Evolutionary conservation across 176 grass and related monocot species (phyloP), one percentile per base, ranked within the genome.

Genomic region (Triticum dicoccoides): DNA sequence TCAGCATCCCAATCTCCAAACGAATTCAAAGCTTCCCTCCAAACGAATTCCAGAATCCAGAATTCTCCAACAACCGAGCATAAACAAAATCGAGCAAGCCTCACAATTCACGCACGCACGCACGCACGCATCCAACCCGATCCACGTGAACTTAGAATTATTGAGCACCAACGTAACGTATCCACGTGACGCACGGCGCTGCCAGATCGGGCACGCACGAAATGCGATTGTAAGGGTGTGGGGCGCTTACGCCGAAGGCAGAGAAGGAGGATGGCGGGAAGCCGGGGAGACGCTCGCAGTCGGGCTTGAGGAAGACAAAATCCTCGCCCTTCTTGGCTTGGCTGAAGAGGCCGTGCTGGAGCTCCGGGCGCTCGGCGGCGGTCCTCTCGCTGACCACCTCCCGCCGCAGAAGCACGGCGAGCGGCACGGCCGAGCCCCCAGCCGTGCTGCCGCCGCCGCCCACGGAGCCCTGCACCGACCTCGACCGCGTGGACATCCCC

Each of bases 241-340:
- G 1, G 24, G 1, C 25, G 73, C 85, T 87, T 93, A 89, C 84
- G 33, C 84, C 92, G 73, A 95, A 97, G 54, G 87, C 93, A 9
- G 95, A 97, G 86, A 91, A 89, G 64, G 87, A 81, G 77, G 87
- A 88, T 4, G 90, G 85, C 11, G 86, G 82, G 82, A 91, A 79
- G 75, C 85, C 95, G 0, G 73, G 88, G 47, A 95, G 33, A 47
- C 92, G 92, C 79, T 92, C 92, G 82, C 87, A 93, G n/a, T 94
- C 87, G 49, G 79, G 81, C 91, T 95, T 91, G 81, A 97, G 83
- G 75, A 97, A 86, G 74, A 85, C 92, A 73, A 93, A 97, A 85
- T 97, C 95, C 88, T 95, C 95, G 27, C 95, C 95, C 61, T 97
- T 97, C 95, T 97, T 97, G 79, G 92, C 93, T 88, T 93, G 95